These are phyloP conservation scores for Cryptococcus sp. DNA, from an alignment of 1,284 basidiomycete genomes.

Conservation along the genomic window DNA sequence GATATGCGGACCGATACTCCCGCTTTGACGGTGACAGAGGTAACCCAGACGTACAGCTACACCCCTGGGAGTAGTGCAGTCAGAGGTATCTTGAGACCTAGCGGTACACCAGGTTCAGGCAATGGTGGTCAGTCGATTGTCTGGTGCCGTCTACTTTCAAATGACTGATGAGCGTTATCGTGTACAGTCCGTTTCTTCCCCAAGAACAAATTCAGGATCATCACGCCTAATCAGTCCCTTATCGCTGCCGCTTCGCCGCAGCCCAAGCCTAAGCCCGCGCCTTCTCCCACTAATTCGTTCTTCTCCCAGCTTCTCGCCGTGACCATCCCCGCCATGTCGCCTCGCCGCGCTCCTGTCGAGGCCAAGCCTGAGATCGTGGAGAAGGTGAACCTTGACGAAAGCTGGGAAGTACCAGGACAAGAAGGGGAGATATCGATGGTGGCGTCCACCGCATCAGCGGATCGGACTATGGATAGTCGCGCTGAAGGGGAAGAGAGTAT, in stretches of 20 bases:
- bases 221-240: conserved; percentile 38
- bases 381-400: conserved; percentile 25
- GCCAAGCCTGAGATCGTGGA: neutral
- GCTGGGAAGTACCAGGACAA: conserved; percentile 43
- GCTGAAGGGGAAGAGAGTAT: conserved; percentile 20
- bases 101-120: conserved; percentile 44
- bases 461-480: conserved; percentile 10
- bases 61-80: conserved; percentile 24
- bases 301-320: conserved; percentile 40
- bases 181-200: conserved; percentile 45
- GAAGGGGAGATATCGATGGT: conserved; percentile 44
- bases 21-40: conserved; percentile 4
- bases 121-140: conserved; percentile 35
- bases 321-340: conserved; percentile 33
- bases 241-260: conserved; percentile 10
- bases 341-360: conserved; percentile 13
- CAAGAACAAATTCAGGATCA: conserved; percentile 43
- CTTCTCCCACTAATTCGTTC: conserved; percentile 31
- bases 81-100: conserved; percentile 34
- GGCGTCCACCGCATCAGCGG: conserved; percentile 24
- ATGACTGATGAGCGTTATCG: neutral
- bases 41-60: conserved; percentile 12
- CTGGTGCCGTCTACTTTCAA: neutral
- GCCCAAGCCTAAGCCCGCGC: conserved; percentile 14
- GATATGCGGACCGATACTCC: conserved; percentile 13